Evolutionary conservation across 768 basidiomycete genomes (phyloP).

Genomic region (Boletus edulis): DNA sequence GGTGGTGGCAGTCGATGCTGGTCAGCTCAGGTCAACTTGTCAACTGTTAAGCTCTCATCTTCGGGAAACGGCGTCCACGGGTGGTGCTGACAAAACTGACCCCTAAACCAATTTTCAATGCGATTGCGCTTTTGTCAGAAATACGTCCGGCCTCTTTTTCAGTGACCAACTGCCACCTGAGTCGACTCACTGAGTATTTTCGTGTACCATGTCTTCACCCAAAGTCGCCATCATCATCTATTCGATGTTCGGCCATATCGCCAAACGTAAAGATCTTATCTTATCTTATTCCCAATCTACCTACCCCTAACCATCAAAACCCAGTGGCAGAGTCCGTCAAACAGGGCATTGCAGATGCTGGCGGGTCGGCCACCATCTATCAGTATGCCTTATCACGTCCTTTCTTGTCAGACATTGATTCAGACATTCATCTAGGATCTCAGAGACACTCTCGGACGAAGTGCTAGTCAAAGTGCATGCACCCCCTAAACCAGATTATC

Average conservation of each 20-base stretch:
- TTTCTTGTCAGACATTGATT: background rate
- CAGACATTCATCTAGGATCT: slow-evolving; percentile 44
- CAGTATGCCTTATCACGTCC: slow-evolving; percentile 40
- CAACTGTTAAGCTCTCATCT: no score
- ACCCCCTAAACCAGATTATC: slow-evolving; percentile 68
- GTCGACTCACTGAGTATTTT: no score
- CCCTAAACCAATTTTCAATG: background rate
- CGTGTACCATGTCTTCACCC: slow-evolving; percentile 43
- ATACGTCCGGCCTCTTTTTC: no score
- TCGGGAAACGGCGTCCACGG: no score
- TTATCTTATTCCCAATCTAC: background rate
- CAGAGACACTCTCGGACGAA: slow-evolving; percentile 75
- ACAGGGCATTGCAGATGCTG: slow-evolving; percentile 45
- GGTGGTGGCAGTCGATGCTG: no score
- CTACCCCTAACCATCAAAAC: slow-evolving; percentile 1
- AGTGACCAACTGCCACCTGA: no score
- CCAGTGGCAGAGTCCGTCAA: slow-evolving; percentile 59
- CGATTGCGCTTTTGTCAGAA: no score
- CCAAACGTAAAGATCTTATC: slow-evolving; percentile 44
- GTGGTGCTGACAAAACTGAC: background rate
- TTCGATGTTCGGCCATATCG: slow-evolving; percentile 72
- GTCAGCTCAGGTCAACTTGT: no score
- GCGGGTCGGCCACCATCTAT: slow-evolving; percentile 50
- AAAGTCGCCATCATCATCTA: slow-evolving; percentile 72
- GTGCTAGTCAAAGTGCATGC: slow-evolving; percentile 69